These are phyloP conservation scores for Solanum habrochaites DNA, from an alignment of 257 asterid species.

Conservation along the genomic window DNA sequence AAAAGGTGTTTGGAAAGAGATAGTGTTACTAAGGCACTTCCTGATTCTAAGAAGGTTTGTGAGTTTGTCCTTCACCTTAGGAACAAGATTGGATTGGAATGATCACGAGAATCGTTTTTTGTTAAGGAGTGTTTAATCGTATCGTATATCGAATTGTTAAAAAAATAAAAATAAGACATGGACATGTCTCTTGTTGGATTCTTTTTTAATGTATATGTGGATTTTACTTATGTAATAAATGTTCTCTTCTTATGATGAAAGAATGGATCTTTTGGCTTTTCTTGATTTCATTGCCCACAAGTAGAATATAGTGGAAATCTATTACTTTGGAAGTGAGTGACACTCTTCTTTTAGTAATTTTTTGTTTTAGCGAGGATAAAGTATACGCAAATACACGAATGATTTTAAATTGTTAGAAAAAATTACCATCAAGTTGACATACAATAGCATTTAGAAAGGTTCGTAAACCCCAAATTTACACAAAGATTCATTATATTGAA, in stretches of 20 bases:
- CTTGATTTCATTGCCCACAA: neutral
- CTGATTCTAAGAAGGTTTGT: neutral
- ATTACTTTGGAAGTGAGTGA: neutral
- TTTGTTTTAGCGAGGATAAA: too few relatives aligned
- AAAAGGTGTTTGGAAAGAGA: constrained; percentile 7
- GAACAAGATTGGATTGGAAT: neutral
- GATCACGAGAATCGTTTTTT: neutral
- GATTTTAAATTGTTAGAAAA: too few relatives aligned
- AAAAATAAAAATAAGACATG: neutral
- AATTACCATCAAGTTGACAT: neutral
- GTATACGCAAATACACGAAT: too few relatives aligned
- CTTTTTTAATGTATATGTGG: neutral
- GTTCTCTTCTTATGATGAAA: neutral
- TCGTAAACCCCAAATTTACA: neutral
- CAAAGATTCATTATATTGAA: neutral
- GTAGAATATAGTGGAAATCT: neutral
- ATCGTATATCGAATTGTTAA: accelerated
- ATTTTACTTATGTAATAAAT: neutral
- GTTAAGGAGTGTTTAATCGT: neutral
- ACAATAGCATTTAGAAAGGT: neutral
- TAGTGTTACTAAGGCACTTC: neutral
- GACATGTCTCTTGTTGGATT: neutral
- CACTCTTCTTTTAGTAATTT: neutral
- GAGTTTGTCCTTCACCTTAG: neutral
- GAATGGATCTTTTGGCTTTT: neutral